Conservation (phyloP, 2,329 filamentous ascomycete species). For the Colletotrichum sidae region DNA sequence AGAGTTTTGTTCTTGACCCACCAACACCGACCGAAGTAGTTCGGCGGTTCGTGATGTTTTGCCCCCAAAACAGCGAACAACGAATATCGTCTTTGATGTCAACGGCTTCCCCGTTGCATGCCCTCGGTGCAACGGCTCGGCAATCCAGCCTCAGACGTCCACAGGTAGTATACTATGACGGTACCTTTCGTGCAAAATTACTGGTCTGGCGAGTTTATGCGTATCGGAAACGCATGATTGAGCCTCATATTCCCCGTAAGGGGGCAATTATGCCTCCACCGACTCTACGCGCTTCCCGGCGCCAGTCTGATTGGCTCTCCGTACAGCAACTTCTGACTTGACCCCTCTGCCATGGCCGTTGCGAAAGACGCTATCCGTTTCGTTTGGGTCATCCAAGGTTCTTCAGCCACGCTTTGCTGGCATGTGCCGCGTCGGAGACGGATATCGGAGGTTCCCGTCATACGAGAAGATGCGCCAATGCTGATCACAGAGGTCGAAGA, state of each 20-base stretch:
- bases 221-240: conserved; percentile 3
- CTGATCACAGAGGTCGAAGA: no score
- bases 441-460: no score
- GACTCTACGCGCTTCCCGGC: conserved; percentile 1
- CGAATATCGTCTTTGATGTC: no score
- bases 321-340: background rate
- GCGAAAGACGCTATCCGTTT: background rate
- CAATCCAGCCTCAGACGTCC: no score
- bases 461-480: no score
- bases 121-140: no score
- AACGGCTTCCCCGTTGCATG: no score
- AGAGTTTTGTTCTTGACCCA: background rate
- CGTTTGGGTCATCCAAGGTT: background rate
- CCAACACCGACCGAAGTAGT: no score
- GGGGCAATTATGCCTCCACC: background rate
- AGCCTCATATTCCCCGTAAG: conserved; percentile 10
- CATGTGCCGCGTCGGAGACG: no score
- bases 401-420: background rate
- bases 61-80: no score
- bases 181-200: conserved; percentile 1
- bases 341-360: conserved; percentile 11
- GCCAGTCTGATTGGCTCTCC: conserved; percentile 14
- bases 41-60: no score
- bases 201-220: conserved; percentile 11
- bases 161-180: no score